phyloP scores from a whole-genome alignment of 768 basidiomycete genomes.

The Naganishia friedmannii region DNA sequence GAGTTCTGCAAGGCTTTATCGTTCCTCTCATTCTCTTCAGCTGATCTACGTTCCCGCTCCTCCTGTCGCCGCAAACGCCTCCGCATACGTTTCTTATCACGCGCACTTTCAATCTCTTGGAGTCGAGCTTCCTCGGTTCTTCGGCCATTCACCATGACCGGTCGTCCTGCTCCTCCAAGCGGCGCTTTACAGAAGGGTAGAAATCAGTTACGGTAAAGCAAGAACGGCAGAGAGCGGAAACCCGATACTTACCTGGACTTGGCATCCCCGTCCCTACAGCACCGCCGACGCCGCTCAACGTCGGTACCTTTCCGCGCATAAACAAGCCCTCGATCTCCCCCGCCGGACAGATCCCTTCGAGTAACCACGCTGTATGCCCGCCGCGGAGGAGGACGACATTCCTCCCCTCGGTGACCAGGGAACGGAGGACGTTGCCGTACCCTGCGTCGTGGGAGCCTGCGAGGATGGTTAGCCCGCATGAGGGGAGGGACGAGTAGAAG shows the following conservation, averaged over 20 bases:
- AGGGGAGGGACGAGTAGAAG: slow-evolving; percentile 36
- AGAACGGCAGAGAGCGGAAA: not conserved
- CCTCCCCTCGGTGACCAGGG: slow-evolving; percentile 38
- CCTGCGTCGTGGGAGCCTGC: slow-evolving; percentile 42
- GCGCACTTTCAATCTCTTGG: not conserved
- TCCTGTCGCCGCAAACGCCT: not conserved
- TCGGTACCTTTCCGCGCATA: slow-evolving; percentile 32
- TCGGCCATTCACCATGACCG: not conserved
- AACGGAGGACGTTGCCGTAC: slow-evolving; percentile 40
- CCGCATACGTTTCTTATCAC: slow-evolving; percentile 17
- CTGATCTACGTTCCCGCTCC: not conserved
- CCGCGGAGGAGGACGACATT: slow-evolving; percentile 37
- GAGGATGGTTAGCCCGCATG: slow-evolving; percentile 43
- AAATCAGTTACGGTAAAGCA: not conserved
- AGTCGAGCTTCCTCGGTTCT: not conserved
- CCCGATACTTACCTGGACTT: slow-evolving; percentile 1
- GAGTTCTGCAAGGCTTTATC: not conserved
- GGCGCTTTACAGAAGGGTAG: not conserved
- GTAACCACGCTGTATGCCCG: slow-evolving; percentile 8
- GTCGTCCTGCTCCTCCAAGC: not conserved
- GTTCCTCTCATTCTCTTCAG: slow-evolving; percentile 5
- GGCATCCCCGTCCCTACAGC: slow-evolving; percentile 20
- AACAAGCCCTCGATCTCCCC: slow-evolving; percentile 41
- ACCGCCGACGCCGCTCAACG: not conserved
- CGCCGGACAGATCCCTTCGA: slow-evolving; percentile 38